Evolutionary conservation across 805 yeast species (phyloP), one percentile per base, ranked within the genome.

Genomic region (Danielia reshetovae): DNA sequence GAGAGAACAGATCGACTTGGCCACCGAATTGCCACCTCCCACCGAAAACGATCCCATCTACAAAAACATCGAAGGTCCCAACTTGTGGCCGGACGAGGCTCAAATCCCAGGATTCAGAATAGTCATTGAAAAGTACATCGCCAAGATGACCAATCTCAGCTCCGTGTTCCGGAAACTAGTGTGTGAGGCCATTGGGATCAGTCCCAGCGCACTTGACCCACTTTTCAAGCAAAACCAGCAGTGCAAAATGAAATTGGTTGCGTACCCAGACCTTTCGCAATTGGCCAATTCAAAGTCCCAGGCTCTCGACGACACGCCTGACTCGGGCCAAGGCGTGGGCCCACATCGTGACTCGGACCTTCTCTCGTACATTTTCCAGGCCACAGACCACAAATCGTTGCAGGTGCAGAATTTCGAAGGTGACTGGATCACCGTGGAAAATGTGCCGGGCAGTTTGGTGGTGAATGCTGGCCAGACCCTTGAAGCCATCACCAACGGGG

Each of bases 311-410:
- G 66, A 61, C 34, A 47, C 55, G 14, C 55, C 58, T 10, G 43
- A 54, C 7, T 48, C 59, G 4, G 49, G 42, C 16, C 80, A 74
- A 45, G 83, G 82, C 0, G 74, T 70, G 12, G 84, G 85, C 1
- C 80, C 83, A 3, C 87, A 81, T 48, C 68, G 83, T 38, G 88
- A 81, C 47, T 74, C 79, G 3, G 83, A 77, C 35, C 63, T 79
- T 47, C 49, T 79, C 18, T 79, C 85, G 0, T 75, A 67, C 49
- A 75, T 80, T 9, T 73, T 68, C 44, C 84, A 79, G 48, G 83
- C 77, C 8, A 60, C 74, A 1, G 59, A 55, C 11, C 75, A 70
- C 36, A 65, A 74, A 24, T 76, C 81, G 1, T 59, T 77, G 24
- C 79, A 77, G 45, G 81, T 76, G 7, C 72, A 74, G 39, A 72